phyloP scores from a whole-genome alignment of 2,329 filamentous ascomycete species.

The Beauveria medogensis region DNA sequence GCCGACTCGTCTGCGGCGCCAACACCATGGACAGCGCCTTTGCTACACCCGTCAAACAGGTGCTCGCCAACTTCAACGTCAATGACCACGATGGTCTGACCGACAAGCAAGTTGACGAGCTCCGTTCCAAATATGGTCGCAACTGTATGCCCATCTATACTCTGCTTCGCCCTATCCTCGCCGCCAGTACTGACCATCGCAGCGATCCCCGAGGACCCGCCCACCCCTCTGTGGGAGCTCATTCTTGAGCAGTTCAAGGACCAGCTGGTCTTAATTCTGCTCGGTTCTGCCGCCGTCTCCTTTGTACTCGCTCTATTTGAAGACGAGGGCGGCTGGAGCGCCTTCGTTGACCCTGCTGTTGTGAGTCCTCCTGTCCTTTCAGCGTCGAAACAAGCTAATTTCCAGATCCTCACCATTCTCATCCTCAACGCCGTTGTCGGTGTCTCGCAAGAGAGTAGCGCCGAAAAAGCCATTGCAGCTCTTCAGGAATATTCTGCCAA shows the following conservation, averaged over 20 bases:
- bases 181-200: conserved; percentile 11
- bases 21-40: conserved; percentile 55
- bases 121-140: conserved; percentile 52
- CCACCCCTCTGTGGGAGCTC: conserved; percentile 91
- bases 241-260: conserved; percentile 99
- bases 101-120: conserved; percentile 48
- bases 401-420: conserved; percentile 87
- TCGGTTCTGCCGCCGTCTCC: conserved; percentile 86
- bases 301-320: conserved; percentile 92
- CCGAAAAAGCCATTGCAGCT: conserved; percentile 95
- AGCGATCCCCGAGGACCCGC: conserved; percentile 76
- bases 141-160: conserved; percentile 45
- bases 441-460: conserved; percentile 96
- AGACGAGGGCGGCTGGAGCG: conserved; percentile 87
- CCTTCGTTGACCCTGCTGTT: conserved; percentile 92
- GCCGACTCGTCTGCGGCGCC: conserved; percentile 14
- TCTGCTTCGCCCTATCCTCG: neutral
- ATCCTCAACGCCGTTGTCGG: conserved; percentile 95
- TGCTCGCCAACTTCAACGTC: conserved; percentile 52
- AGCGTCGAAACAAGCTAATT: conserved; percentile 2
- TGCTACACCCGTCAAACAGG: conserved; percentile 46
- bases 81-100: conserved; percentile 47
- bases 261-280: conserved; percentile 89
- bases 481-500: conserved; percentile 99
- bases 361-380: conserved; percentile 45